phyloP scores from a whole-genome alignment of 1,284 basidiomycete genomes.

The Ganoderma boninense region DNA sequence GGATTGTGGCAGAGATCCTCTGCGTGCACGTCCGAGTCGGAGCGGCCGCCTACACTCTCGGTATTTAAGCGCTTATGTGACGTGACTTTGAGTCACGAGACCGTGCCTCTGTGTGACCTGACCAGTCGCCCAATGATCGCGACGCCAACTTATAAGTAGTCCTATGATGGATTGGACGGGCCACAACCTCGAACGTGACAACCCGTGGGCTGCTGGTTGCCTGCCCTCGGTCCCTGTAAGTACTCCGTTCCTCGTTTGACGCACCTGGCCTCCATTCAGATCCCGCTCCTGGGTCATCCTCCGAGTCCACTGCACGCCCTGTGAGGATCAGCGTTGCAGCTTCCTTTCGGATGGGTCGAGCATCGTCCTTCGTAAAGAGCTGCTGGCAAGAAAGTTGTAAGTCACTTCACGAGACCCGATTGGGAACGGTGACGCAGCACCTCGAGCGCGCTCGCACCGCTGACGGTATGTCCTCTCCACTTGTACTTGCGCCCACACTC shows the following conservation, averaged over 20 bases:
- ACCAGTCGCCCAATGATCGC: no score
- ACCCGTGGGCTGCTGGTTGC: no score
- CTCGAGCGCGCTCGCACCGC: neutral
- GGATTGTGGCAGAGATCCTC: neutral
- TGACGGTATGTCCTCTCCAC: conserved; percentile 41
- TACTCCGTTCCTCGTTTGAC: no score
- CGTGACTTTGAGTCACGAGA: conserved; percentile 9
- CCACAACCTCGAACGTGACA: no score
- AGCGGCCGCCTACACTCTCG: no score
- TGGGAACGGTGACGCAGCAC: neutral
- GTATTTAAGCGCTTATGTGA: neutral
- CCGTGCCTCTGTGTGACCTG: neutral
- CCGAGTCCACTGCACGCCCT: conserved; percentile 39
- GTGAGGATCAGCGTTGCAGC: conserved; percentile 42
- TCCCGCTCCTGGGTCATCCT: conserved; percentile 39
- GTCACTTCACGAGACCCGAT: neutral
- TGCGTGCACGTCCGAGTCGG: neutral
- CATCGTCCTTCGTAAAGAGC: conserved; percentile 5
- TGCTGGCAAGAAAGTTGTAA: neutral
- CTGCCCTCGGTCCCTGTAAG: no score
- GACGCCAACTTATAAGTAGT: no score
- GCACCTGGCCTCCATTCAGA: no score
- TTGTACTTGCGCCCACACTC: conserved; percentile 45
- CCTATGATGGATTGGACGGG: no score
- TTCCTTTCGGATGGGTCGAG: neutral